A percentile compares a stretch with the other conserved stretches of the same genome.
These are phyloP conservation scores for Keqinozyma sinolaborantium DNA, from an alignment of 1,139 yeast genomes.

Conservation along the genomic window DNA sequence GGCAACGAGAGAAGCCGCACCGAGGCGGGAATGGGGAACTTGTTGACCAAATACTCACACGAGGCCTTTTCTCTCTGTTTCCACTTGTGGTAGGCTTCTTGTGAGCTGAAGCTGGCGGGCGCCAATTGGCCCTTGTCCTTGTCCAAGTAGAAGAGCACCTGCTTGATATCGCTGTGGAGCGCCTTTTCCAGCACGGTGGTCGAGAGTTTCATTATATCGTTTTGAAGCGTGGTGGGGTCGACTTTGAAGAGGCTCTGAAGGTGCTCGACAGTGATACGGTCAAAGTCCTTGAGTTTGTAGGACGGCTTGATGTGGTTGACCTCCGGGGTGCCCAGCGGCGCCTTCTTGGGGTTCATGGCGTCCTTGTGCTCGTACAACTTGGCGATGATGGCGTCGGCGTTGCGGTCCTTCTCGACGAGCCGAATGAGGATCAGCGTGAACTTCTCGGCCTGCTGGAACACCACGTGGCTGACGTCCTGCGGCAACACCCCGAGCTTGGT, in stretches of 20 bases:
- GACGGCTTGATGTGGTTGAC: slow-evolving; percentile 37
- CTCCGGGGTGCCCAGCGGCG: slow-evolving; percentile 10
- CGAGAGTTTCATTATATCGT: slow-evolving; percentile 42
- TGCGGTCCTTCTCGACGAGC: slow-evolving; percentile 43
- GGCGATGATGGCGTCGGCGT: slow-evolving; percentile 35
- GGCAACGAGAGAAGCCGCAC: slow-evolving; percentile 28
- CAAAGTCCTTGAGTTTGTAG: slow-evolving; percentile 48
- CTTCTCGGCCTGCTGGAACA: slow-evolving; percentile 53
- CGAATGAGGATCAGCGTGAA: slow-evolving; percentile 56
- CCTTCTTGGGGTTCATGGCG: slow-evolving; percentile 27
- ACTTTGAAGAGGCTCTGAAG: slow-evolving; percentile 39
- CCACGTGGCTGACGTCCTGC: slow-evolving; percentile 39
- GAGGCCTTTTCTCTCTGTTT: slow-evolving; percentile 40
- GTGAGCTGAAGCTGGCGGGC: slow-evolving; percentile 39
- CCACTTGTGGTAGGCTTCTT: slow-evolving; percentile 48
- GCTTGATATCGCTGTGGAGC: slow-evolving; percentile 44
- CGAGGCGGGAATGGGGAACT: slow-evolving; percentile 38
- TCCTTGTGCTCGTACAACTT: slow-evolving; percentile 43
- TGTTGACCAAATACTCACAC: slow-evolving; percentile 33
- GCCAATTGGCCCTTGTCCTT: slow-evolving; percentile 39
- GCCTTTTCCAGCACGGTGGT: slow-evolving; percentile 41
- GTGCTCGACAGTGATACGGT: slow-evolving; percentile 32
- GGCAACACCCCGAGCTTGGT: slow-evolving; percentile 44
- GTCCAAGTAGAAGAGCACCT: slow-evolving; percentile 33
- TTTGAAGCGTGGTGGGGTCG: slow-evolving; percentile 42